Evolutionary conservation across 2,329 filamentous ascomycete species (phyloP).

Genomic region (Ophiostoma fasciatum): DNA sequence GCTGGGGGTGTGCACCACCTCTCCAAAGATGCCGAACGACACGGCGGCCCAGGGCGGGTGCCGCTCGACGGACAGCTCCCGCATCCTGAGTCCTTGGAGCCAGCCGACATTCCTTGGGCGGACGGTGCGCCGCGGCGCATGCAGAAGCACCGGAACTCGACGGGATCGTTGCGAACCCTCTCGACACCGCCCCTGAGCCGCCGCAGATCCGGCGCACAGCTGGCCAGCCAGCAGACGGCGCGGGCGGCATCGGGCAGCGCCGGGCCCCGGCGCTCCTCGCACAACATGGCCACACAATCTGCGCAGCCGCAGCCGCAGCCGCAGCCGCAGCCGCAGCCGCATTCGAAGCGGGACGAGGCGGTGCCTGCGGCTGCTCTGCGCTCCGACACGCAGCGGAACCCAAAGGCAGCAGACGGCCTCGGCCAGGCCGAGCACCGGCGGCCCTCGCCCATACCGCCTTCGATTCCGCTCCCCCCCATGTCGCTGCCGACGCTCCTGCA

Average conservation of each 20-base stretch:
- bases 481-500: conserved; percentile 51
- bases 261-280: conserved; percentile 33
- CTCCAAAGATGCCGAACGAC: no score
- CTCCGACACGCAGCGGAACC: no score
- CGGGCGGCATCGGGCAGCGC: conserved; percentile 13
- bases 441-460: conserved; percentile 34
- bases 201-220: conserved; percentile 14
- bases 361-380: no score
- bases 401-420: no score
- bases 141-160: conserved; percentile 3
- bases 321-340: no score
- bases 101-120: no score
- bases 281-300: conserved; percentile 25
- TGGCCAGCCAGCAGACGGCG: conserved; percentile 13
- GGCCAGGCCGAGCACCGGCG: conserved; percentile 13
- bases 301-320: neutral
- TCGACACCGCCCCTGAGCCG: conserved; percentile 38
- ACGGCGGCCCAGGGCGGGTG: neutral
- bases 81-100: no score
- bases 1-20: no score
- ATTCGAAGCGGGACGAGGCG: no score
- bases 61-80: neutral
- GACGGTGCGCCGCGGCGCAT: neutral
- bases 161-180: conserved; percentile 22
- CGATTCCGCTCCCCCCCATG: conserved; percentile 50